A percentile compares a stretch with the other conserved stretches of the same genome.
These are phyloP conservation scores for Speleostelium caveatum DNA, from an alignment of 78 protist genomes.

Conservation along the genomic window DNA sequence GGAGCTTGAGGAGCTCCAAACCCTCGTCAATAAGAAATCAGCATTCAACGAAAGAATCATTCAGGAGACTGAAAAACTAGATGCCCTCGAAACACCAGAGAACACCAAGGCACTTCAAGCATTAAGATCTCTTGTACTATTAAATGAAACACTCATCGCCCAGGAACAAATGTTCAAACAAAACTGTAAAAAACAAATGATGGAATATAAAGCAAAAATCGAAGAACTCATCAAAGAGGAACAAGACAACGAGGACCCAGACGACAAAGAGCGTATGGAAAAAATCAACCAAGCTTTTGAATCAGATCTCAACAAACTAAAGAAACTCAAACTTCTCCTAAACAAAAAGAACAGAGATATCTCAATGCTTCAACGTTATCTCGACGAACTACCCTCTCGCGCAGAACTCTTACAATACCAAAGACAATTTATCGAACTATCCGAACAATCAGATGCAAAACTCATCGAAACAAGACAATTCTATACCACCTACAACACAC, in stretches of 20 bases:
- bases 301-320: constrained; percentile 45
- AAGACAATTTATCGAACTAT: constrained; percentile 92
- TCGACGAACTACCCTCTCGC: constrained; percentile 95
- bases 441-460: constrained; percentile 89
- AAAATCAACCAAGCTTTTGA: constrained; percentile 75
- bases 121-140: constrained; percentile 57
- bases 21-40: constrained; percentile 9
- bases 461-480: constrained; percentile 90
- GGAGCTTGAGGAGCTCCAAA: constrained; percentile 41
- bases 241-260: constrained; percentile 5
- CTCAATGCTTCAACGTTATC: constrained; percentile 75
- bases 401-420: constrained; percentile 96
- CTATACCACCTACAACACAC: constrained; percentile 89
- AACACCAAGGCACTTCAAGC: constrained; percentile 63
- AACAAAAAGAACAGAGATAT: constrained; percentile 80
- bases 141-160: constrained; percentile 71
- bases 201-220: constrained; percentile 62
- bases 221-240: constrained; percentile 29
- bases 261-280: constrained; percentile 43
- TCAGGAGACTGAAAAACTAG: constrained; percentile 76
- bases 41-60: constrained; percentile 72
- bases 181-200: constrained; percentile 74
- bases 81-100: constrained; percentile 83
- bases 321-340: constrained; percentile 55
- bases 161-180: constrained; percentile 74